Evolutionary conservation across 768 basidiomycete genomes (phyloP).

Genomic region (Termitomyces sp.): DNA sequence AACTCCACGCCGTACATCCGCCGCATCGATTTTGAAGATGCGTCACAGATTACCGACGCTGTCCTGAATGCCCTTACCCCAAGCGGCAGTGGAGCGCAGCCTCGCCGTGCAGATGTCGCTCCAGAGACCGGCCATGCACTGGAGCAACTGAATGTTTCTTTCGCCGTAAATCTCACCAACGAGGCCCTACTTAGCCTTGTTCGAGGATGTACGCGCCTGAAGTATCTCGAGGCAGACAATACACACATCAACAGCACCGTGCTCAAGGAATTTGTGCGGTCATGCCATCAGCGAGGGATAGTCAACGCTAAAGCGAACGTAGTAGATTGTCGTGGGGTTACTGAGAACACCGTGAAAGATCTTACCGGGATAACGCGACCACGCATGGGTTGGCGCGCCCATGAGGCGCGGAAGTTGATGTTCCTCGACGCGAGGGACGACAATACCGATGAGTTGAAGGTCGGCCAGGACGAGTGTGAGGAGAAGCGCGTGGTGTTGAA

Average conservation of each 20-base stretch:
- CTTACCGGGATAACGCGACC: conserved; percentile 54
- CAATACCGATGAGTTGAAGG: conserved; percentile 52
- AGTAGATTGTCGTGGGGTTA: conserved; percentile 70
- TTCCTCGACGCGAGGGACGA: conserved; percentile 70
- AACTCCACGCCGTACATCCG: conserved; percentile 64
- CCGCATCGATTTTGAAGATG: conserved; percentile 84
- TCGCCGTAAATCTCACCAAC: conserved; percentile 58
- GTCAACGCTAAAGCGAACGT: conserved; percentile 55
- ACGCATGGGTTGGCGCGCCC: conserved; percentile 67
- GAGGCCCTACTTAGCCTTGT: conserved; percentile 61
- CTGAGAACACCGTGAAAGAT: conserved; percentile 59
- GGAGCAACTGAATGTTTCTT: conserved; percentile 68
- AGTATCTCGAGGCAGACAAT: conserved; percentile 71
- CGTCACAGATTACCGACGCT: conserved; percentile 63
- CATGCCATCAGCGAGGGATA: conserved; percentile 40
- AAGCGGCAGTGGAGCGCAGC: background rate
- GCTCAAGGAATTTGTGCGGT: conserved; percentile 62
- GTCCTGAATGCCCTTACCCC: conserved; percentile 67
- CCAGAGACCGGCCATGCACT: conserved; percentile 59
- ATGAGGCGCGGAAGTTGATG: conserved; percentile 60
- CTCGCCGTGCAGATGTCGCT: conserved; percentile 7
- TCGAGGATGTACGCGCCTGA: conserved; percentile 53
- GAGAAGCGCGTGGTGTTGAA: conserved; percentile 66
- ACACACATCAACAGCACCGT: conserved; percentile 62
- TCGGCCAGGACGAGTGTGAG: conserved; percentile 82